phyloP scores from a whole-genome alignment of 2,329 filamentous ascomycete species.

The Ophidiomyces ophidiicola region DNA sequence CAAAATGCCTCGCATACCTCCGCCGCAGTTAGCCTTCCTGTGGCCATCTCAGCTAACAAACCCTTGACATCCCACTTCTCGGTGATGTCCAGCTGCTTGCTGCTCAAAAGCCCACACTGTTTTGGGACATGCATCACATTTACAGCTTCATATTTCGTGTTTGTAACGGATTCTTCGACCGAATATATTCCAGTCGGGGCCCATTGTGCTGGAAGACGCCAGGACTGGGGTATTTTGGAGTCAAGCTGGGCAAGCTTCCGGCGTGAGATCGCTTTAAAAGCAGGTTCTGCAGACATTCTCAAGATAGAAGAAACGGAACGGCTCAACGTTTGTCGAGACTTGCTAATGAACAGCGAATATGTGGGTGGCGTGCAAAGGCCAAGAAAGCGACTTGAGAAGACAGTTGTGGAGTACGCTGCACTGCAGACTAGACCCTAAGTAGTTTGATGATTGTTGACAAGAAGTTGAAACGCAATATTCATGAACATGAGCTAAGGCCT shows the following conservation, averaged over 20 bases:
- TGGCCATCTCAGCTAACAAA: conserved; percentile 27
- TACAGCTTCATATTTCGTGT: conserved; percentile 23
- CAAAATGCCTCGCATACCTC: conserved; percentile 45
- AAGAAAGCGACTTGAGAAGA: too few species aligned
- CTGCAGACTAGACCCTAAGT: too few species aligned
- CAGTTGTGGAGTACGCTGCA: not conserved
- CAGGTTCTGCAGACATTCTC: conserved; percentile 13
- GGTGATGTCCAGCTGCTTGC: conserved; percentile 43
- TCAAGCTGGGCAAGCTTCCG: conserved; percentile 30
- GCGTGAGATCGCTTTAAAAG: conserved; percentile 26
- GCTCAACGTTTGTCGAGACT: not conserved
- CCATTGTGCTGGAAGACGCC: conserved; percentile 25
- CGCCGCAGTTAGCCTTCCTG: conserved; percentile 27
- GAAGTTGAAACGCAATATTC: too few species aligned
- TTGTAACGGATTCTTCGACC: conserved; percentile 26
- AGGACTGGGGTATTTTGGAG: conserved; percentile 30
- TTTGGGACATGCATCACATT: conserved; percentile 40
- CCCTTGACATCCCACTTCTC: conserved; percentile 39
- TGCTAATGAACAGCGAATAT: too few species aligned
- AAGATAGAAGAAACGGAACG: not conserved
- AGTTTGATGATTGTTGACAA: too few species aligned
- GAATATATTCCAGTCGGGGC: conserved; percentile 28
- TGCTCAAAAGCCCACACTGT: conserved; percentile 41
- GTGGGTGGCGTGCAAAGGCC: too few species aligned
- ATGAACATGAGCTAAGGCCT: too few species aligned